phyloP scores from a whole-genome alignment of 345 rosid species.

The Jatropha curcas region DNA sequence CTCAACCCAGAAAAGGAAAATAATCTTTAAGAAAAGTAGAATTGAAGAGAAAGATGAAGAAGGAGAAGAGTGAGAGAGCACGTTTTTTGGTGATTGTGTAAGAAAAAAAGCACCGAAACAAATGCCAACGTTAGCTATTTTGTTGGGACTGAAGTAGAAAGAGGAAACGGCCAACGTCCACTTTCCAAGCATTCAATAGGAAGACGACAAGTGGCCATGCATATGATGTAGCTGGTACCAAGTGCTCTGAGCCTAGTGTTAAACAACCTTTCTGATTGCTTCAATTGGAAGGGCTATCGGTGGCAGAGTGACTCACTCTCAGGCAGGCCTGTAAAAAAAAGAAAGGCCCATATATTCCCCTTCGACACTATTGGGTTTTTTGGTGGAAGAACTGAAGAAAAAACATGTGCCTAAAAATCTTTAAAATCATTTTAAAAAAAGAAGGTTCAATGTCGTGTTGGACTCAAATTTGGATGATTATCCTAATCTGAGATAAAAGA shows the following conservation, averaged over 20 bases:
- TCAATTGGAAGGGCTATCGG: not conserved
- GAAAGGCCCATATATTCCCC: too few species aligned
- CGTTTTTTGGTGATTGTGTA: not conserved
- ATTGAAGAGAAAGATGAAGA: not conserved
- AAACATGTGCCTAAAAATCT: not conserved
- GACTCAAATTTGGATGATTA: not conserved
- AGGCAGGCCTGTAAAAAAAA: too few species aligned
- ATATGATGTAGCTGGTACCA: not conserved
- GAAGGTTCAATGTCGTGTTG: not conserved
- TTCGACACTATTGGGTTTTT: too few species aligned
- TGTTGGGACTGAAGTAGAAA: constrained; percentile 8
- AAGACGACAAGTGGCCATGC: constrained; percentile 16
- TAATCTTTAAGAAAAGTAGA: not conserved
- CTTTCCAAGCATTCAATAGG: not conserved
- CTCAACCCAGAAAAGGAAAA: too few species aligned
- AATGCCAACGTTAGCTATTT: constrained; percentile 37
- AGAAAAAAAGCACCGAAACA: constrained; percentile 7
- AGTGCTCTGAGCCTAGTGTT: constrained; percentile 17
- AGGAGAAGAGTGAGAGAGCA: not conserved
- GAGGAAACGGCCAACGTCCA: constrained; percentile 24
- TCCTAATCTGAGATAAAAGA: too few species aligned
- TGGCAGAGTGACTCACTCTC: constrained; percentile 4
- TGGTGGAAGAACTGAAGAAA: too few species aligned
- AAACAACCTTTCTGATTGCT: not conserved
- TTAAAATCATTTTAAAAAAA: too few species aligned